Conservation (phyloP, 225 moss, liverwort and hornwort genomes). For the Rhytidiadelphus loreus region DNA sequence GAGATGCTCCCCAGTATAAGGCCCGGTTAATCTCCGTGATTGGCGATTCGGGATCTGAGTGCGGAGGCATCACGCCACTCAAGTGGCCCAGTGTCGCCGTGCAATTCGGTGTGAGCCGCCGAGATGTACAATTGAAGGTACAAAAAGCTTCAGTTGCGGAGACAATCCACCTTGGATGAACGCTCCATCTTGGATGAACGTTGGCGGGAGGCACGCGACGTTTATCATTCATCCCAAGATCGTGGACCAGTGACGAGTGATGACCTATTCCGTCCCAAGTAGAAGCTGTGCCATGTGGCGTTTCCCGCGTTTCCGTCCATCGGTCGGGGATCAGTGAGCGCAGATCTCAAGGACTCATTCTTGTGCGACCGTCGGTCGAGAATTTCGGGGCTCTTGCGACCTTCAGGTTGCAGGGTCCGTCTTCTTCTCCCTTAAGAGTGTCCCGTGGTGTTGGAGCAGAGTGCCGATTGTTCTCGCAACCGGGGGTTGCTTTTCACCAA, state of each 20-base stretch:
- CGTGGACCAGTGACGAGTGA: background rate
- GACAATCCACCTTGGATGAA: background rate
- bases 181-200: background rate
- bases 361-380: background rate
- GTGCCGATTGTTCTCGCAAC: background rate
- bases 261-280: background rate
- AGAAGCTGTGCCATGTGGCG: background rate
- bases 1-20: background rate
- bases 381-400: background rate
- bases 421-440: background rate
- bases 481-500: background rate
- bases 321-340: background rate
- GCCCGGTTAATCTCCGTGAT: background rate
- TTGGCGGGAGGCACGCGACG: too few species aligned
- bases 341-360: background rate
- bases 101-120: background rate
- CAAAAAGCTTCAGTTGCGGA: too few species aligned
- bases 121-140: background rate
- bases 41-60: background rate
- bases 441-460: background rate
- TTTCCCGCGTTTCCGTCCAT: background rate
- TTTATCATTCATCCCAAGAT: background rate
- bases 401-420: background rate
- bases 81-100: background rate
- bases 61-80: background rate